Percentiles rank a stretch among this genome's conserved stretches.
These are phyloP conservation scores for Verticillium nubilum DNA, from an alignment of 2,329 filamentous ascomycete genomes.

Conservation along the genomic window DNA sequence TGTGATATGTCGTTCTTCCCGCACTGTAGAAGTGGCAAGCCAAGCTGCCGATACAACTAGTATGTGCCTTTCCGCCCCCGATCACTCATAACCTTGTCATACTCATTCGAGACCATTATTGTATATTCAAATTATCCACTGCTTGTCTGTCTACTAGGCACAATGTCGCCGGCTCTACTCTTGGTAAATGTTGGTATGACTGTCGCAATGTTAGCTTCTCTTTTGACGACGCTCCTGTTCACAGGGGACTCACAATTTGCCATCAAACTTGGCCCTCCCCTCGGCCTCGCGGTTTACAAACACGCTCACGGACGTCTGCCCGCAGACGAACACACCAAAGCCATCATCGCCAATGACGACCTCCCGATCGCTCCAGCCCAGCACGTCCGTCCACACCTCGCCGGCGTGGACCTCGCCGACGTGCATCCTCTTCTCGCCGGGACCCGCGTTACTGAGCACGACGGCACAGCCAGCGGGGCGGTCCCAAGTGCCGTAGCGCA, in stretches of 20 bases:
- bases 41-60: too few relatives aligned
- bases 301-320: constrained; percentile 48
- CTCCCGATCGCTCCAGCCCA: constrained; percentile 48
- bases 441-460: constrained; percentile 48
- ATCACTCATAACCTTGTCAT: too few relatives aligned
- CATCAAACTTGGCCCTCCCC: constrained; percentile 37
- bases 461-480: constrained; percentile 46
- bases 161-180: too few relatives aligned
- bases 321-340: constrained; percentile 53
- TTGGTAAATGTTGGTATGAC: constrained; percentile 21
- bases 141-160: not conserved
- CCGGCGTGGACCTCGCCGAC: constrained; percentile 54
- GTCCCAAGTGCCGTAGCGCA: constrained; percentile 41
- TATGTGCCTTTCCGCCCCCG: too few relatives aligned
- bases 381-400: constrained; percentile 59
- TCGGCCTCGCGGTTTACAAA: constrained; percentile 53
- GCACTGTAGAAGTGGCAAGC: too few relatives aligned
- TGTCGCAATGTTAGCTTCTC: constrained; percentile 7
- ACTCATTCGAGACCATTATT: too few relatives aligned
- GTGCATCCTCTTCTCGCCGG: constrained; percentile 54
- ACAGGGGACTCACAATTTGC: constrained; percentile 30
- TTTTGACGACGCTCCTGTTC: not conserved
- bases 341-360: constrained; percentile 57
- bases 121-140: not conserved
- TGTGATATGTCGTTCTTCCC: too few relatives aligned